Conservation (phyloP, 2,329 filamentous ascomycete species). For the Aspergillus pseudonomiae region DNA sequence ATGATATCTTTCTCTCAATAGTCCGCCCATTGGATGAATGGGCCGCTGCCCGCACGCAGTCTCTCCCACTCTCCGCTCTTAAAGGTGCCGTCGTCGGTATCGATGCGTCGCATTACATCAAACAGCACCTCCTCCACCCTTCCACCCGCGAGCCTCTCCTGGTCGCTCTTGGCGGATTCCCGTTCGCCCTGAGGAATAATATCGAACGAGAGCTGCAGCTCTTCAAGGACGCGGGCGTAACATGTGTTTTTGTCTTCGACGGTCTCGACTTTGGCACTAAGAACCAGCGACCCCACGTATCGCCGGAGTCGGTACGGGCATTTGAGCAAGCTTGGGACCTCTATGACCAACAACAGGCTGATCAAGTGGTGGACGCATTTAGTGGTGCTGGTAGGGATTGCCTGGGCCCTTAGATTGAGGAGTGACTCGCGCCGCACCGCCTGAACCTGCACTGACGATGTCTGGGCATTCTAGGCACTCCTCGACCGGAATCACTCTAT, state of each 20-base stretch:
- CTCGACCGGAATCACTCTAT: slow-evolving; percentile 71
- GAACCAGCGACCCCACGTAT: slow-evolving; percentile 63
- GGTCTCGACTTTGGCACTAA: slow-evolving; percentile 79
- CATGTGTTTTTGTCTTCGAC: slow-evolving; percentile 89
- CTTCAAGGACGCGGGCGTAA: slow-evolving; percentile 71
- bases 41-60: slow-evolving; percentile 57
- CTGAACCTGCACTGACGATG: slow-evolving; percentile 31
- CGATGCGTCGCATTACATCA: slow-evolving; percentile 87
- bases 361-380: slow-evolving; percentile 83
- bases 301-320: slow-evolving; percentile 66
- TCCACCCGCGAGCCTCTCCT: slow-evolving; percentile 83
- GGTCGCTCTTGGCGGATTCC: slow-evolving; percentile 84
- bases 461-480: slow-evolving; percentile 60
- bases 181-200: slow-evolving; percentile 73
- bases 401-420: not conserved
- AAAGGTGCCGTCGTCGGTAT: slow-evolving; percentile 77
- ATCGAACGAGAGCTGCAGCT: slow-evolving; percentile 75
- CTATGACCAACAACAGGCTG: slow-evolving; percentile 79
- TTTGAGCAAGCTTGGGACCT: slow-evolving; percentile 82
- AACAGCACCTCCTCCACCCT: slow-evolving; percentile 71
- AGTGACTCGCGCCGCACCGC: slow-evolving; percentile 17
- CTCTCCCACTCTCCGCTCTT: slow-evolving; percentile 69
- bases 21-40: slow-evolving; percentile 60
- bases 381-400: slow-evolving; percentile 69
- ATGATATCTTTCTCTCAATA: slow-evolving; percentile 22